Evolutionary conservation across 2,329 filamentous ascomycete species (phyloP), one percentile per base, ranked within the genome.

Genomic region (Fusarium sp.): DNA sequence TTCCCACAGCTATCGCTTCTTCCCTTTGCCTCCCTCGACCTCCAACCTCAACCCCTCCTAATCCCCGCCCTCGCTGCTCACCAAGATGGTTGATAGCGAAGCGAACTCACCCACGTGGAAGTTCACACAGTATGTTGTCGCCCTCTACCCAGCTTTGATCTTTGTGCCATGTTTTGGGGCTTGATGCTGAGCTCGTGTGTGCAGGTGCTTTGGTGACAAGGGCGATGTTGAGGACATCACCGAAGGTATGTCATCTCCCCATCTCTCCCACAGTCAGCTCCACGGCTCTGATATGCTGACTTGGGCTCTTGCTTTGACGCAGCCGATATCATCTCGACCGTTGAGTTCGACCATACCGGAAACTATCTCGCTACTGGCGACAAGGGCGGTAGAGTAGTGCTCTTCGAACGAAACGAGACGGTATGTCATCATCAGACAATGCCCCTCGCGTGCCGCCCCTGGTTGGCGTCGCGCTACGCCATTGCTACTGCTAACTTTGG

Each of bases 191-290:
- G 26, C 41, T 53, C 26, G 54, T 64, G 59, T 48, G 38, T 55
- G 58, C 74, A 98, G 94, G 83, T 98, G 95, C 84, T 99, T 99
- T 81, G 95, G 95, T 79, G 95, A 99, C 83, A 99, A 99, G 82
- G 95, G 95, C 72, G 95, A 99, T 82, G 94, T 99, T 69, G 95
- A 98, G 80, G 93, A 97, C 78, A 97, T 97, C 78, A 97, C 93
- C 80, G 93, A 97, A 89, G 91, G 92, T 93, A 83, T 72, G 79
- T 65, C 63, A 42, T 55, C 63, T 53, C 54, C 46, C 25, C 40
- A 25, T 61, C 49, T 53, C 46, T 58, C 51, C 57, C 44, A 53
- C 49, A 63, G 44, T 38, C 25, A 29, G 54, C 46, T 42, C 42
- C 50, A 19, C 46, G 47, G 51, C 58, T 56, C 55, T 59, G 40